Conservation (phyloP, 1,284 basidiomycete species). For the Abortiporus biennis region DNA sequence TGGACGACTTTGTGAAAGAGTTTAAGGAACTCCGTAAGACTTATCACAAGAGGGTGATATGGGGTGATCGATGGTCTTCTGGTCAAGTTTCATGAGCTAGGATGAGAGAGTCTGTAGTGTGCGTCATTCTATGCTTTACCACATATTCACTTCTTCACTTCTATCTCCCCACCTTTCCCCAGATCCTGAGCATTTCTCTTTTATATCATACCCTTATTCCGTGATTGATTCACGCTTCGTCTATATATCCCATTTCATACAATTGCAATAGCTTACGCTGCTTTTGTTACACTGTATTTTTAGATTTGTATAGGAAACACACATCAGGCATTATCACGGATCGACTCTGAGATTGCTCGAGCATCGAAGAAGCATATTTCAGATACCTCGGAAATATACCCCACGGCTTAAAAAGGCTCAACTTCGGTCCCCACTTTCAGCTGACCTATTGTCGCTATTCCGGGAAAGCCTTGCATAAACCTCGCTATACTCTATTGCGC, state of each 20-base stretch:
- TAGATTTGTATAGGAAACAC: no score
- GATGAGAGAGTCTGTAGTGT: constrained; percentile 3
- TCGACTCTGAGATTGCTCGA: no score
- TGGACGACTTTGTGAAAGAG: constrained; percentile 84
- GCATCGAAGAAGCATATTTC: no score
- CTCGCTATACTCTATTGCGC: no score
- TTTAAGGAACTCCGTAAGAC: constrained; percentile 82
- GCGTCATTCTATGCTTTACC: constrained; percentile 1
- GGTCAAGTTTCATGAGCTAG: constrained; percentile 77
- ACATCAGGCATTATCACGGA: no score
- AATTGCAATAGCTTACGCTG: no score
- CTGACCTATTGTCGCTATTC: constrained; percentile 5
- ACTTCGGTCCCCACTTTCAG: constrained; percentile 6
- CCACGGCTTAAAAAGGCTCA: neutral
- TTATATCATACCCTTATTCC: no score
- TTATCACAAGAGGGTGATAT: constrained; percentile 88
- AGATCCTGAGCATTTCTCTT: no score
- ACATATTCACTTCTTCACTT: neutral
- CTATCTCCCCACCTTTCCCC: neutral
- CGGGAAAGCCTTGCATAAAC: constrained; percentile 17
- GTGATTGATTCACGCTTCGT: no score
- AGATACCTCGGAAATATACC: neutral
- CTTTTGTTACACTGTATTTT: no score
- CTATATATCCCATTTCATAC: no score
- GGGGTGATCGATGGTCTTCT: constrained; percentile 79